phyloP scores from a whole-genome alignment of 208 protist species.

The Trypanosoma lewisi region DNA sequence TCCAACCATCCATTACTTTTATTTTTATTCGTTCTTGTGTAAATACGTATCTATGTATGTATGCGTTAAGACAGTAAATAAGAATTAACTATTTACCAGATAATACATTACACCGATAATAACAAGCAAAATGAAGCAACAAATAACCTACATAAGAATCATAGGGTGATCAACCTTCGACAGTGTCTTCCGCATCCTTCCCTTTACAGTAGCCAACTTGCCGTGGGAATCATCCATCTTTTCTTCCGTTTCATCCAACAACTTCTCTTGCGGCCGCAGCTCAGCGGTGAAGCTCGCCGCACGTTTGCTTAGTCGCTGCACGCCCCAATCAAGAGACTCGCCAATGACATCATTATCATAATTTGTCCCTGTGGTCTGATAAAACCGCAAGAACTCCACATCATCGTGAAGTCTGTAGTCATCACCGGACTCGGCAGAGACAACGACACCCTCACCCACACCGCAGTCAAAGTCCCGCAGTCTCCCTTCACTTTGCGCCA shows the following conservation, averaged over 20 bases:
- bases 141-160: conserved; percentile 46
- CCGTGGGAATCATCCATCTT: conserved; percentile 37
- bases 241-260: conserved; percentile 40
- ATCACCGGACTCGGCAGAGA: not conserved
- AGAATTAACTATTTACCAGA: conserved; percentile 26
- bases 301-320: conserved; percentile 58
- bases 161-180: conserved; percentile 54
- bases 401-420: conserved; percentile 48
- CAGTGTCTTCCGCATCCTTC: conserved; percentile 45
- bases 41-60: too few relatives aligned
- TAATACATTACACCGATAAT: conserved; percentile 57
- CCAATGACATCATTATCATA: conserved; percentile 62
- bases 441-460: not conserved
- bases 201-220: conserved; percentile 53
- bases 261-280: conserved; percentile 41
- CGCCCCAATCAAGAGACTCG: conserved; percentile 59
- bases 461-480: conserved; percentile 25
- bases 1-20: too few relatives aligned
- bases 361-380: conserved; percentile 40
- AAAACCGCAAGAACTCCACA: conserved; percentile 58
- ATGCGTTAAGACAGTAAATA: too few relatives aligned
- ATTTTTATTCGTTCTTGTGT: too few relatives aligned
- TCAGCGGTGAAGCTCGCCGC: conserved; percentile 61
- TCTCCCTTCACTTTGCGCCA: conserved; percentile 36
- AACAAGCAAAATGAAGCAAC: conserved; percentile 44